Evolutionary conservation across 495 filamentous ascomycete genomes (phyloP).

Genomic region (Daldinia caldariorum): DNA sequence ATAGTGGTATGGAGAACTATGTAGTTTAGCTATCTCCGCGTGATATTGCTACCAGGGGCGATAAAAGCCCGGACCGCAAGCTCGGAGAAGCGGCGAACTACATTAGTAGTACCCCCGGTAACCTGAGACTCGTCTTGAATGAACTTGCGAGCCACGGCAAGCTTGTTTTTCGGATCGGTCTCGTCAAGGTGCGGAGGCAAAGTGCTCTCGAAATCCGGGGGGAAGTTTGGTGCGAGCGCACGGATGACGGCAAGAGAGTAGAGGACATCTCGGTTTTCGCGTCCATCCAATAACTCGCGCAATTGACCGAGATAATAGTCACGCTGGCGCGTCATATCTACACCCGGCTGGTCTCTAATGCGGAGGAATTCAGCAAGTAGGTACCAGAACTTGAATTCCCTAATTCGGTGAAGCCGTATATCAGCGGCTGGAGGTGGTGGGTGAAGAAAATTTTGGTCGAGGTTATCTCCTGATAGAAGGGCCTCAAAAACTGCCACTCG

Average conservation of each 20-base stretch:
- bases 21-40: conserved; percentile 29
- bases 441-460: conserved; percentile 67
- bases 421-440: conserved; percentile 52
- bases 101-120: conserved; percentile 78
- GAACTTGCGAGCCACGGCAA: conserved; percentile 83
- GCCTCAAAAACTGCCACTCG: conserved; percentile 79
- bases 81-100: conserved; percentile 79
- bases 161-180: conserved; percentile 74
- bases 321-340: conserved; percentile 65
- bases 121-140: conserved; percentile 76
- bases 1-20: conserved; percentile 6
- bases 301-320: conserved; percentile 70
- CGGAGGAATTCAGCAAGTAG: conserved; percentile 76
- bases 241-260: conserved; percentile 87
- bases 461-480: conserved; percentile 73
- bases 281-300: conserved; percentile 75
- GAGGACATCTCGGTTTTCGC: conserved; percentile 90
- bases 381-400: conserved; percentile 84
- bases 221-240: conserved; percentile 72
- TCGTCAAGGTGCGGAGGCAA: conserved; percentile 71
- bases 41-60: conserved; percentile 52
- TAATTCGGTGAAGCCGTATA: conserved; percentile 62
- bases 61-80: conserved; percentile 67
- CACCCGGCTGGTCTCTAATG: conserved; percentile 60
- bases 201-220: conserved; percentile 69